These are phyloP conservation scores for Hydnomerulius pinastri DNA, from an alignment of 768 basidiomycete species.

Conservation along the genomic window DNA sequence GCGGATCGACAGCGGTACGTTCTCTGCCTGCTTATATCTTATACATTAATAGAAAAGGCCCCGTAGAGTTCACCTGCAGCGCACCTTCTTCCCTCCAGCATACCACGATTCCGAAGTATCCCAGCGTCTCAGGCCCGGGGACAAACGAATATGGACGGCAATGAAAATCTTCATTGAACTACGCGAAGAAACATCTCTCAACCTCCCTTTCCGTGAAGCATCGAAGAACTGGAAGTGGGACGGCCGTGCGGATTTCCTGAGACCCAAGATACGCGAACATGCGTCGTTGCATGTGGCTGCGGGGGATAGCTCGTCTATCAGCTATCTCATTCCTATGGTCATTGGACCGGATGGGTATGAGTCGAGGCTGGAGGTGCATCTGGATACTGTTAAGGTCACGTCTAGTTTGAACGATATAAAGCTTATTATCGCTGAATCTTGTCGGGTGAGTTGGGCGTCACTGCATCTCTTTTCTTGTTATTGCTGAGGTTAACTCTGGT, in stretches of 20 bases:
- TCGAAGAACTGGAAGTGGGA: slow-evolving; percentile 99
- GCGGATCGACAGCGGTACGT: slow-evolving; percentile 86
- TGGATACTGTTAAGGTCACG: slow-evolving; percentile 74
- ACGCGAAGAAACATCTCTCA: slow-evolving; percentile 70
- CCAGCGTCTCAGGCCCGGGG: slow-evolving; percentile 65
- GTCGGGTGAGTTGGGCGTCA: slow-evolving; percentile 50
- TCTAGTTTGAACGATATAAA: slow-evolving; percentile 90
- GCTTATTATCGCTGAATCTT: slow-evolving; percentile 75
- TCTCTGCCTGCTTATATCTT: neutral
- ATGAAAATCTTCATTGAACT: slow-evolving; percentile 83
- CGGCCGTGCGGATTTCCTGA: slow-evolving; percentile 48
- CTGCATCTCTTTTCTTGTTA: slow-evolving; percentile 18
- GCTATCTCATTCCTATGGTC: slow-evolving; percentile 83
- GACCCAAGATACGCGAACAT: slow-evolving; percentile 59
- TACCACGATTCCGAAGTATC: slow-evolving; percentile 66
- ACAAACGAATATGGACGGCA: slow-evolving; percentile 80
- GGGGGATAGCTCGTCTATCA: slow-evolving; percentile 83
- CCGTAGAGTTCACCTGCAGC: slow-evolving; percentile 71
- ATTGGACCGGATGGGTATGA: slow-evolving; percentile 75
- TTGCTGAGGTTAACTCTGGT: too few relatives aligned
- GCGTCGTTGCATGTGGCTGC: slow-evolving; percentile 73
- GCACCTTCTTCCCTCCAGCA: slow-evolving; percentile 78
- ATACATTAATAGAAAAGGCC: slow-evolving; percentile 4
- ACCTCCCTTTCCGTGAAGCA: slow-evolving; percentile 88
- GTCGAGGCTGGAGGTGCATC: slow-evolving; percentile 75